Base-by-base conservation (phyloP, 2,329 filamentous ascomycete genomes). In the Colletotrichum ledebouriae region DNA sequence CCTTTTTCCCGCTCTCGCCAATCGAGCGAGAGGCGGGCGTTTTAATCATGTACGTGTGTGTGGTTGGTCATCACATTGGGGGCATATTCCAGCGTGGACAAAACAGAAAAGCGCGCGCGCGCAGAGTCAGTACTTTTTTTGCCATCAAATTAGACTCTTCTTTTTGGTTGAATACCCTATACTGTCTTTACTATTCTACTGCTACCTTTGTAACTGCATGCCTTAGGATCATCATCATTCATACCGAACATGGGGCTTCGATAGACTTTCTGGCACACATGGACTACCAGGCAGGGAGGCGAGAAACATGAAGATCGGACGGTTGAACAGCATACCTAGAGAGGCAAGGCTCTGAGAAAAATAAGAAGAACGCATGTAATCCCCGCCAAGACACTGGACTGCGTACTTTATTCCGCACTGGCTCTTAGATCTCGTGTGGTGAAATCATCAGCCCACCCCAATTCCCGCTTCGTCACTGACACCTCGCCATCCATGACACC, bases 401-500 rank as follows among this genome's bases (percentile, higher is more conserved):
- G 13, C 34, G 6, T 12, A 13, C 41, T 2, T 22, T 12, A 17
- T 7, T 34, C 13, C n/a, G 2, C 25, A 22, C 3, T 52, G 9
- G 3, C 17, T 11, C 22, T 52, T 13, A 33, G 49, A 33, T 15
- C n/a, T 33, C 17, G 10, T 52, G 17, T 33, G 3, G n/a, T 52
- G 49, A 52, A 34, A 52, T 52, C 29, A 17, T 33, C 29, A 52
- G 25, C 20, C 41, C 6, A 12, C 29, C 7, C 29, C 3, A 9
- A 29, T 7, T 6, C 22, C 55, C 61, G 61, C 61, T 59, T 65
- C 56, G 44, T 68, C 55, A 47, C 25, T 13, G 56, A 49, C 44
- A 65, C 56, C 41, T 71, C 63, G n/a, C 68, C 70, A 33, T 71
- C 57, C 63, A 69, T 69, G 39, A 25, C 25, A 25, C 4, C 25